Evolutionary conservation across 306 rosid genomes (phyloP).

Genomic region (Parietaria judaica): DNA sequence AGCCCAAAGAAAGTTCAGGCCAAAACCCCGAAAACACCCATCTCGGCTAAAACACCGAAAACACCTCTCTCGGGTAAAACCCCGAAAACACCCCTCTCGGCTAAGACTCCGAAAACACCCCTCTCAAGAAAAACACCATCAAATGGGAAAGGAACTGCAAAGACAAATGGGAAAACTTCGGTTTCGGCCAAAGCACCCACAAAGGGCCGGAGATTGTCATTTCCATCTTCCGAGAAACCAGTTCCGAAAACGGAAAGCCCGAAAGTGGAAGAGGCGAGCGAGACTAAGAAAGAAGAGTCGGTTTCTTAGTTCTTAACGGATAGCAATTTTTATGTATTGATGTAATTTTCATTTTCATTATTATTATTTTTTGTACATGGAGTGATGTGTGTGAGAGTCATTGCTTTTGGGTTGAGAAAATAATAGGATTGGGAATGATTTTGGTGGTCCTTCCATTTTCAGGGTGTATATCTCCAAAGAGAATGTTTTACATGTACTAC

Average conservation of each 20-base stretch:
- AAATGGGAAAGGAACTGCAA: conserved; percentile 32
- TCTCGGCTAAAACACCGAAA: background rate
- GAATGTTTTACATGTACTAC: conserved; percentile 15
- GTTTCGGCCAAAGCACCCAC: conserved; percentile 31
- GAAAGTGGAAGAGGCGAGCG: conserved; percentile 21
- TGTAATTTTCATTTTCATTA: conserved; percentile 13
- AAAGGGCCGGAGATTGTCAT: conserved; percentile 62
- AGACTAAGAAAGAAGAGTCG: conserved; percentile 25
- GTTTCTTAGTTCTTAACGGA: conserved; percentile 20
- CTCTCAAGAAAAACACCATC: conserved; percentile 29
- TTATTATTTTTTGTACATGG: conserved; percentile 24
- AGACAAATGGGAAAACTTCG: conserved; percentile 54
- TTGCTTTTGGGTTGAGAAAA: conserved; percentile 17
- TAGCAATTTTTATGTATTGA: conserved; percentile 14
- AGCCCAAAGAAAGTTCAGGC: conserved; percentile 51
- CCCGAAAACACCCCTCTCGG: background rate
- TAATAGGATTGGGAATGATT: conserved; percentile 14
- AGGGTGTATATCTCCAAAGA: conserved; percentile 10
- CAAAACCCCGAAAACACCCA: conserved; percentile 44
- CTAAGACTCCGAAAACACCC: background rate
- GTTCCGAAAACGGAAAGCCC: conserved; percentile 27
- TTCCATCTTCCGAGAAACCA: conserved; percentile 42
- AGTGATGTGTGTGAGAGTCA: conserved; percentile 38
- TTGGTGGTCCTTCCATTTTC: conserved; percentile 13
- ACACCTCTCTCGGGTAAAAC: background rate